phyloP scores from a whole-genome alignment of 345 rosid species.

The Eucalyptus urophylla region DNA sequence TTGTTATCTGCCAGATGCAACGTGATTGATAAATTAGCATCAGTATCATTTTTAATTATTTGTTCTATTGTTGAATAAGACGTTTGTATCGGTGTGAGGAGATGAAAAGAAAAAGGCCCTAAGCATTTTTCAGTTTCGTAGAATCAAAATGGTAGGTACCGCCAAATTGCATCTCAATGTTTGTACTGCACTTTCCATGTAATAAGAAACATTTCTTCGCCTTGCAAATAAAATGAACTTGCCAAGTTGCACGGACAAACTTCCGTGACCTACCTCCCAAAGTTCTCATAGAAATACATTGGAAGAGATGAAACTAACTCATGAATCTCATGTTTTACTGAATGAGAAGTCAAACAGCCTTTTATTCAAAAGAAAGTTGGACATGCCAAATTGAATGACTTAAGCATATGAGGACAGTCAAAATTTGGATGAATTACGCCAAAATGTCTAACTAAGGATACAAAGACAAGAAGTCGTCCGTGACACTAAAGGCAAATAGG shows the following conservation, averaged over 20 bases:
- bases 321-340: not conserved
- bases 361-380: not conserved
- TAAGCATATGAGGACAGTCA: not conserved
- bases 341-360: not conserved
- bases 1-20: too few species aligned
- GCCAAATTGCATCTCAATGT: not conserved
- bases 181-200: not conserved
- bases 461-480: not conserved
- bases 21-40: too few species aligned
- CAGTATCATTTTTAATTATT: too few species aligned
- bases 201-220: not conserved
- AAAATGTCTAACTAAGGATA: not conserved
- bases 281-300: not conserved
- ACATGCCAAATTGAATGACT: not conserved
- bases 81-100: too few species aligned
- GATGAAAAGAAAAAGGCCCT: too few species aligned
- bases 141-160: too few species aligned
- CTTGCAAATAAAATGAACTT: not conserved
- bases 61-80: too few species aligned
- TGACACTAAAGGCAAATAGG: too few species aligned
- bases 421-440: not conserved
- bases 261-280: not conserved
- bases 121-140: too few species aligned
- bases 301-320: not conserved
- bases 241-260: not conserved